A percentile compares a stretch with the other conserved stretches of the same genome.
Conservation (phyloP, 2,329 filamentous ascomycete species). For the Sporothrix inflata region DNA sequence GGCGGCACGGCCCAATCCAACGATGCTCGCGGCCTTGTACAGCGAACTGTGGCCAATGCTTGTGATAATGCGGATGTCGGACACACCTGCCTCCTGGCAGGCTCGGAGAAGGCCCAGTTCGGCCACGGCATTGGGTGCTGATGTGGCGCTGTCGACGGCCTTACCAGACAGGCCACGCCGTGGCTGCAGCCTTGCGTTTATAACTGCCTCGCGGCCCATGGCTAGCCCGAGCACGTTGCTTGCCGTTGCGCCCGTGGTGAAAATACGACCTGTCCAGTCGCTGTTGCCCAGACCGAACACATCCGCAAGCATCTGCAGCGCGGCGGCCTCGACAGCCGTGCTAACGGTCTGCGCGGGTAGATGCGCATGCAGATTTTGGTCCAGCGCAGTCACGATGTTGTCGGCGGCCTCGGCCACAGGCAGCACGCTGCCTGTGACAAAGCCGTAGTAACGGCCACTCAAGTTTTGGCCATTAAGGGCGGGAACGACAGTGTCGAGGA, state of each 20-base stretch:
- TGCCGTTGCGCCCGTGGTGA: conserved; percentile 68
- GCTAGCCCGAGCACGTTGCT: conserved; percentile 80
- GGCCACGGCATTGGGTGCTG: conserved; percentile 51
- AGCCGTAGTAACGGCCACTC: conserved; percentile 78
- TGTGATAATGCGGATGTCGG: conserved; percentile 74
- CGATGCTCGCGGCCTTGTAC: conserved; percentile 77
- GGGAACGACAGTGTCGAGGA: conserved; percentile 52
- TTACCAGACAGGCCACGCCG: conserved; percentile 39
- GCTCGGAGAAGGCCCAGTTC: conserved; percentile 71
- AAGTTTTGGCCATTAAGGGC: conserved; percentile 69
- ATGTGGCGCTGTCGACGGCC: not conserved
- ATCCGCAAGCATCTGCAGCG: conserved; percentile 69
- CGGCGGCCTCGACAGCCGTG: conserved; percentile 74
- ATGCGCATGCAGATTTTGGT: conserved; percentile 86
- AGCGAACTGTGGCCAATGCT: conserved; percentile 84
- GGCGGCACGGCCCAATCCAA: conserved; percentile 73
- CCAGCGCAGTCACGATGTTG: conserved; percentile 76
- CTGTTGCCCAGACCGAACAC: conserved; percentile 62
- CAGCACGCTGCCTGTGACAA: conserved; percentile 81
- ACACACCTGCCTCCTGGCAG: conserved; percentile 64
- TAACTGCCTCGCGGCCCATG: conserved; percentile 65
- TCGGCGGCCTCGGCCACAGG: conserved; percentile 82
- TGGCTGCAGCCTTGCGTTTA: conserved; percentile 40
- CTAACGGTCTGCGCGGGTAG: conserved; percentile 74
- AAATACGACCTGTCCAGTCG: conserved; percentile 60